A percentile compares a stretch with the other conserved stretches of the same genome.
Evolutionary conservation across 2,329 filamentous ascomycete species (phyloP).

Genomic region (Apiospora hydei): DNA sequence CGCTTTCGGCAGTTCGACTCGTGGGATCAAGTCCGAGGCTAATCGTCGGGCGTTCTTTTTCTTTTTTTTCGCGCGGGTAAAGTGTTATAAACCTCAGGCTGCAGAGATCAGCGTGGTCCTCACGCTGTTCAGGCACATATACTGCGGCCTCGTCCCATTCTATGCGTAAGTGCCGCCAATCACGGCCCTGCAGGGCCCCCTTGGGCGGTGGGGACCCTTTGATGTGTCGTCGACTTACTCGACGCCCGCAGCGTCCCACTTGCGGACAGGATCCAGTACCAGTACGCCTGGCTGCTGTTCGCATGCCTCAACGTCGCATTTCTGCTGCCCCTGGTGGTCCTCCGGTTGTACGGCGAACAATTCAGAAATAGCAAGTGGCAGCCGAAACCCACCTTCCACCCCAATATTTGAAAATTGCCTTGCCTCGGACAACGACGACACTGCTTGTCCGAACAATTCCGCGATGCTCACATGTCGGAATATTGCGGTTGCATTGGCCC

Average conservation of each 20-base stretch:
- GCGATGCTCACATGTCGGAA: too few species aligned
- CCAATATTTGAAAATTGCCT: not conserved
- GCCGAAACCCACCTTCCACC: conserved; percentile 32
- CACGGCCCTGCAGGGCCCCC: too few species aligned
- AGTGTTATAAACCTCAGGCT: conserved; percentile 45
- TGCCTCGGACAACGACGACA: too few species aligned
- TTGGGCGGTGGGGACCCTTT: not conserved
- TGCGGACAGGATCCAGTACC: conserved; percentile 36
- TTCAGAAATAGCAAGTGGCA: conserved; percentile 35
- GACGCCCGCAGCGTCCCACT: conserved; percentile 33
- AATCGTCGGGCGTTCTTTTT: not conserved
- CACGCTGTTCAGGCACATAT: conserved; percentile 43
- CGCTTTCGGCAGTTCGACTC: not conserved
- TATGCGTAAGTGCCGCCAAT: conserved; percentile 34
- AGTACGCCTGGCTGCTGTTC: conserved; percentile 42
- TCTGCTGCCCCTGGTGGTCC: conserved; percentile 34
- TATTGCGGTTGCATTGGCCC: not conserved
- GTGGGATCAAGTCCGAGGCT: not conserved
- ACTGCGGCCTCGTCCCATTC: conserved; percentile 43
- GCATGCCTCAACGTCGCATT: conserved; percentile 38
- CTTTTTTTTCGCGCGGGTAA: too few species aligned
- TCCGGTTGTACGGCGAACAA: conserved; percentile 35
- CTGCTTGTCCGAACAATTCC: too few species aligned
- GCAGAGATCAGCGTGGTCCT: conserved; percentile 44
- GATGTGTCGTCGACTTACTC: not conserved